A percentile compares a stretch with the other conserved stretches of the same genome.
Conservation (phyloP, 768 basidiomycete genomes). For the Phlegmacium glaucopus region DNA sequence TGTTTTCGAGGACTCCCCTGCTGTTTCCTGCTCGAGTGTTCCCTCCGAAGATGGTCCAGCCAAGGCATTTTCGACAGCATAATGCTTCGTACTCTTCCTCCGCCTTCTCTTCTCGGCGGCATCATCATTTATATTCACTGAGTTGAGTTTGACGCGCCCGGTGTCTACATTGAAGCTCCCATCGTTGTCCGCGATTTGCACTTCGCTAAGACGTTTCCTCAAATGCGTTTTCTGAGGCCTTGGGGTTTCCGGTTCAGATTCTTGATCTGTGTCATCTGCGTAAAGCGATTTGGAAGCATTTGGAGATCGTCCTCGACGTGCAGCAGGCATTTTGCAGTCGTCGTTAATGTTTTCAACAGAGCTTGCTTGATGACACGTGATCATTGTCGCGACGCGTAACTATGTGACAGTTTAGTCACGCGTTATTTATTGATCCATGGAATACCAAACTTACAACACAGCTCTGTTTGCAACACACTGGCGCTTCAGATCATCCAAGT, state of each 20-base stretch:
- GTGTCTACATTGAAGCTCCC: constrained; percentile 37
- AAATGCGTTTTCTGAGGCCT: constrained; percentile 34
- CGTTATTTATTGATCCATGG: background rate
- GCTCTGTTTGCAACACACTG: no score
- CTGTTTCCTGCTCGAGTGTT: constrained; percentile 32
- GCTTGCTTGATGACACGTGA: constrained; percentile 33
- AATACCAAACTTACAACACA: background rate
- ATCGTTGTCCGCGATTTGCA: constrained; percentile 42
- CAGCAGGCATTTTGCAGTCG: constrained; percentile 30
- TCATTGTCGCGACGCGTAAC: constrained; percentile 22
- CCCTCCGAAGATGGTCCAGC: constrained; percentile 60
- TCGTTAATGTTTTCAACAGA: constrained; percentile 33
- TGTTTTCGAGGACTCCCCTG: constrained; percentile 39
- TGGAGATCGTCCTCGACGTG: constrained; percentile 38
- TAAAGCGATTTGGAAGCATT: constrained; percentile 31
- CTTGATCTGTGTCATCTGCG: constrained; percentile 35
- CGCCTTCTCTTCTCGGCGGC: constrained; percentile 81
- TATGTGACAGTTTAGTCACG: constrained; percentile 4
- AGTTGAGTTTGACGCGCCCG: constrained; percentile 37
- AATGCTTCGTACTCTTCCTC: constrained; percentile 71
- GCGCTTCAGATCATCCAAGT: no score
- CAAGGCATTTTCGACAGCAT: constrained; percentile 51
- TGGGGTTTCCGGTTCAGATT: constrained; percentile 38
- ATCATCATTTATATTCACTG: constrained; percentile 76
- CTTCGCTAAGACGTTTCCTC: constrained; percentile 65